Evolutionary conservation across 192 early-diverging fungal species (phyloP), one percentile per base, ranked within the genome.

Genomic region (Phycomyces blakesleeanus): DNA sequence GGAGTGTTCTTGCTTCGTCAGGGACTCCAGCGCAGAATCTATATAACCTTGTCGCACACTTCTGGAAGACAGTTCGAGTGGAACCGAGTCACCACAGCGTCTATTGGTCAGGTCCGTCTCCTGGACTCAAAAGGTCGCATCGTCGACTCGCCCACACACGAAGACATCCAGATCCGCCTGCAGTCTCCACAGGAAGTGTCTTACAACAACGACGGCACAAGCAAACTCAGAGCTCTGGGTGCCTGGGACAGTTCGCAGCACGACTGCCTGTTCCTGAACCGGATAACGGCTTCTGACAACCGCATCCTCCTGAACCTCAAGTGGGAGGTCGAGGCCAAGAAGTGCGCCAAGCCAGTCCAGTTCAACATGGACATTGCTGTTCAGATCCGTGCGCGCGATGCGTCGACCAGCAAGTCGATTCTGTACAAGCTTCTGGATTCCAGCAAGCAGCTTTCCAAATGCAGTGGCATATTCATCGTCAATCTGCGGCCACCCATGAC

Each of bases 181-280:
- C 47, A 78, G 12, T 62, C 81, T 29, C 70, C 75, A 6, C 82
- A 82, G 60, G 14, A 25, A 10, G 75, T 80, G 5, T 63, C 74
- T 10, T 78, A 81, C 25, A 76, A 82, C 1, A 67, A 59, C 0
- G 84, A 89, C 59, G 89, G 89, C 14, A 86, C 87, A 0, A 82
- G 85, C 59, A 81, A 81, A 18, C 58, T 89, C 0, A 51, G 63
- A 12, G 76, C 78, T 8, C 73, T 78, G 0, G 83, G 83, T 20
- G 75, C 88, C 6, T 92, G 90, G 90, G 90, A 92, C 56, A 89
- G 88, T 18, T 89, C 89, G 0, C 77, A 91, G 7, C 85, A 89
- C 40, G 89, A 84, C 8, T 87, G 83, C 0, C 64, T 84, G 0
- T 78, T 87, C 52, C 68, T 92, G n/a, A 87, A 92, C 59, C 50